Evolutionary conservation across 2,329 filamentous ascomycete species (phyloP), one percentile per base, ranked within the genome.

Genomic region (Verticillium longisporum): DNA sequence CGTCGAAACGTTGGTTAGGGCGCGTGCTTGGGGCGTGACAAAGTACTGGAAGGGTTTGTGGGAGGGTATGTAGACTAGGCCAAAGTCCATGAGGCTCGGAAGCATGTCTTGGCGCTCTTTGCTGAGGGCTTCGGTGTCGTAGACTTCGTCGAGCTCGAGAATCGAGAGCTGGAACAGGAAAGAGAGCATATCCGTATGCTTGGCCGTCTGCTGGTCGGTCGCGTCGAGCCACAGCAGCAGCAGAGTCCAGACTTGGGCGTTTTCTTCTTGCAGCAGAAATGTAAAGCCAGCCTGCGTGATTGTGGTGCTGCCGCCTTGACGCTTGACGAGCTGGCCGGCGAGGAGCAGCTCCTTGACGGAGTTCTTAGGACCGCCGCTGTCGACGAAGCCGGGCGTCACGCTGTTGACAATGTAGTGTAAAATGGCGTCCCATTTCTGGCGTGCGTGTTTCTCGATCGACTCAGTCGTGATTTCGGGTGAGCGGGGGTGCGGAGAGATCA

Each of bases 111-210:
- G 84, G 67, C 97, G 92, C 33, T 90, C 89, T 55, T 89, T 84
- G 0, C 92, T 91, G 57, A 99, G 83, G 33, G 91, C 91, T 53
- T 87, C 85, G 21, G 92, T 97, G 72, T 91, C 91, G 78, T 99
- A 99, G 50, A 92, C 90, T 64, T 91, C 87, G 13, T 95, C 95
- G 10, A 98, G 87, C 72, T 98, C 93, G 62, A 98, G 86, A 59
- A 90, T 96, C 55, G 94, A 94, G 33, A 99, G 87, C 71, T 97
- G 90, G 75, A 99, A 98, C 67, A 99, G 86, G 73, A 99, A 99
- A 6, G 91, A 93, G 6, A 99, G 85, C 72, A 98, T 93, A 70
- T 99, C 95, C 56, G 97, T 92, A 62, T 90, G 88, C 66, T 97
- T 92, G 57, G 75, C 73, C 14, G 73, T 75, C 56, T 83, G 83